Conservation (phyloP, 192 early-diverging fungal species). For the Backusella westeae region DNA sequence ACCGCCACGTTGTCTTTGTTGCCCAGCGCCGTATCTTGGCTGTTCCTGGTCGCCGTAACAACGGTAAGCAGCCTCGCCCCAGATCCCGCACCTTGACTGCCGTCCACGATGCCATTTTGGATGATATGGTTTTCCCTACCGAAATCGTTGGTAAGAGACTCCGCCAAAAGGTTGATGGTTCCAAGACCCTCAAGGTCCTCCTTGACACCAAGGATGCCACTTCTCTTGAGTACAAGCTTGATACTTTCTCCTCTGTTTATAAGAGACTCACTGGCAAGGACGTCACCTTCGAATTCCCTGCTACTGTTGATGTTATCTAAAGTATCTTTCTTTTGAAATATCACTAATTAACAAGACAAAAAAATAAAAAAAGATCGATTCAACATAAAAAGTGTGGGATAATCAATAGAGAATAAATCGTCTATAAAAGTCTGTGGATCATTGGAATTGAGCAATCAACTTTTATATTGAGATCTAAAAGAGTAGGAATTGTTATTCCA, state of each 20-base stretch:
- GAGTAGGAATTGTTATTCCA: too few relatives aligned
- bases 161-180: slow-evolving; percentile 93
- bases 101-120: slow-evolving; percentile 95
- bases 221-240: slow-evolving; percentile 96
- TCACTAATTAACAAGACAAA: slow-evolving; percentile 8
- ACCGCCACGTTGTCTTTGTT: slow-evolving; percentile 93
- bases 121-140: slow-evolving; percentile 98
- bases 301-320: slow-evolving; percentile 35
- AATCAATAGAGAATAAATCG: too few relatives aligned
- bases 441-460: too few relatives aligned
- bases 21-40: slow-evolving; percentile 94
- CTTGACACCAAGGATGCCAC: slow-evolving; percentile 98
- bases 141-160: slow-evolving; percentile 99
- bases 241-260: slow-evolving; percentile 95
- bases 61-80: slow-evolving; percentile 90
- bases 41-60: slow-evolving; percentile 87
- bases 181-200: slow-evolving; percentile 91
- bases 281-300: slow-evolving; percentile 96
- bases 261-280: slow-evolving; percentile 96
- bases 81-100: slow-evolving; percentile 93
- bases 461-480: too few relatives aligned
- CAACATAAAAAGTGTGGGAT: too few relatives aligned
- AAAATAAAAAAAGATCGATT: neutral
- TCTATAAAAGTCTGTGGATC: too few relatives aligned
- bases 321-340: slow-evolving; percentile 11